phyloP scores from a whole-genome alignment of 768 basidiomycete genomes.

The Mycena alexandri region DNA sequence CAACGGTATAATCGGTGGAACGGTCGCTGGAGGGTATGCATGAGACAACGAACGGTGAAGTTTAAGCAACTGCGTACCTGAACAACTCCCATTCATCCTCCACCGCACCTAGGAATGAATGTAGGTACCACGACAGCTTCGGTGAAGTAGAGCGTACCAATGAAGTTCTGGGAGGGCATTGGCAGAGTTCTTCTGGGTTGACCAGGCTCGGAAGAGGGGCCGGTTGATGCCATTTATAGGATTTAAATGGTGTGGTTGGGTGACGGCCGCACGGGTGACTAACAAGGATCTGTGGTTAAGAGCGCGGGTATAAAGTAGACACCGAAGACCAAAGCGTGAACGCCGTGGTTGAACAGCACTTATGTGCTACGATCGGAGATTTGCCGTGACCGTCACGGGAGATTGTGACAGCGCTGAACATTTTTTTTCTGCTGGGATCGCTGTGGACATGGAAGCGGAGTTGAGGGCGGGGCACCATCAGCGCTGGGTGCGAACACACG shows the following conservation, averaged over 20 bases:
- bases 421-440: no score
- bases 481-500: no score
- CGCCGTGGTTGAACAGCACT: no score
- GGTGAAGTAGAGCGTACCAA: not conserved
- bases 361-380: no score
- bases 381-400: no score
- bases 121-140: not conserved
- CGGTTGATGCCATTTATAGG: slow-evolving; percentile 2
- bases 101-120: slow-evolving; percentile 59
- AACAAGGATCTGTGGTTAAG: no score
- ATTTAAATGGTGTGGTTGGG: not conserved
- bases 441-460: no score
- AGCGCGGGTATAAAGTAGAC: no score
- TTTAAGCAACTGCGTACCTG: slow-evolving; percentile 60
- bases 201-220: slow-evolving; percentile 5
- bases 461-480: no score
- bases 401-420: no score
- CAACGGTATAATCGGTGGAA: slow-evolving; percentile 79
- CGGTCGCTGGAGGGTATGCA: slow-evolving; percentile 63
- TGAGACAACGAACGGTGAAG: slow-evolving; percentile 25
- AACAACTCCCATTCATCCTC: slow-evolving; percentile 87
- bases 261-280: no score
- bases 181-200: slow-evolving; percentile 29
- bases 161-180: slow-evolving; percentile 14
- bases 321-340: no score